Evolutionary conservation across 2,329 filamentous ascomycete species (phyloP).

Genomic region (Neocatenulostroma microsporum): DNA sequence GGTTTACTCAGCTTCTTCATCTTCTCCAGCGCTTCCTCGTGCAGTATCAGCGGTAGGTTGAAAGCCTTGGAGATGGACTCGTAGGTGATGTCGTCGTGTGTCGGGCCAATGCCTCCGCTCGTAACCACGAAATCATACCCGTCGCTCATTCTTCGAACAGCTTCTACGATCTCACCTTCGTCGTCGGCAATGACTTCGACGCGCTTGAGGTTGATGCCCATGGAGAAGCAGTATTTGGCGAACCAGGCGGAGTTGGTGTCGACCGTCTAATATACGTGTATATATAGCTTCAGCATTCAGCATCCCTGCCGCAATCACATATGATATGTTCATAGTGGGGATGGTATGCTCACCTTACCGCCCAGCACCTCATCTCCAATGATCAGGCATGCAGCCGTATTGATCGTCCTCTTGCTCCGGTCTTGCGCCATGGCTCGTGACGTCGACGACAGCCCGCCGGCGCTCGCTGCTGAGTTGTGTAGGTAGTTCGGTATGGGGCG

Average conservation of each 20-base stretch:
- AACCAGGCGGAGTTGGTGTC: constrained; percentile 60
- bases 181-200: constrained; percentile 93
- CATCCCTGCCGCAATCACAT: neutral
- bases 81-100: constrained; percentile 98
- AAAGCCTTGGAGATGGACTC: constrained; percentile 89
- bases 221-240: constrained; percentile 58
- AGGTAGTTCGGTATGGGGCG: constrained; percentile 53
- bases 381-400: constrained; percentile 84
- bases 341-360: constrained; percentile 62
- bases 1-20: constrained; percentile 78
- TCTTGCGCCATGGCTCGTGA: constrained; percentile 45
- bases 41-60: constrained; percentile 63
- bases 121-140: constrained; percentile 94
- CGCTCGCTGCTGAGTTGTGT: constrained; percentile 38
- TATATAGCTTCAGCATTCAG: constrained; percentile 11
- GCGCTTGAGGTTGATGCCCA: constrained; percentile 65
- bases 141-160: constrained; percentile 74
- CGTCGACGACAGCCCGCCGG: constrained; percentile 27
- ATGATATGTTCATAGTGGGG: neutral
- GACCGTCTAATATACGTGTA: constrained; percentile 43
- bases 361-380: constrained; percentile 97
- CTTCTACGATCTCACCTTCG: constrained; percentile 81
- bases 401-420: constrained; percentile 60
- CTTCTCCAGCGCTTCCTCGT: constrained; percentile 65
- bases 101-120: constrained; percentile 90